These are phyloP conservation scores for Bidens hawaiensis DNA, from an alignment of 140 eudicot species.

Conservation along the genomic window DNA sequence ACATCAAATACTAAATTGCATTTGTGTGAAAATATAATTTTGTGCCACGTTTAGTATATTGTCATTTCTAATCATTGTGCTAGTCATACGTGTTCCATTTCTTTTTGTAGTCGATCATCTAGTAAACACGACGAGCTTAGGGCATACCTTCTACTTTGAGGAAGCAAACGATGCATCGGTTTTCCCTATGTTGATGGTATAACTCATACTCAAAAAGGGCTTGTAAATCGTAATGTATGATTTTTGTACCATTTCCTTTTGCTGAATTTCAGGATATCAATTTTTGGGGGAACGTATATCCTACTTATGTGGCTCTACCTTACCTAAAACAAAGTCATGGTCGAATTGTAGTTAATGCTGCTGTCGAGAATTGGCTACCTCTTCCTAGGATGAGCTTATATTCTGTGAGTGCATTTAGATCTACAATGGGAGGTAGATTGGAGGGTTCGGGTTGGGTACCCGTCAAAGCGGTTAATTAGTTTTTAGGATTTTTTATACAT, in stretches of 20 bases:
- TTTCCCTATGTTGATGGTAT: slow-evolving; percentile 86
- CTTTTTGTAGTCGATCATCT: slow-evolving; percentile 84
- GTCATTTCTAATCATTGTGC: background rate
- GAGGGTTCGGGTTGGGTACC: background rate
- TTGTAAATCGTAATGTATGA: background rate
- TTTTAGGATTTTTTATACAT: background rate
- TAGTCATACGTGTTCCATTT: background rate
- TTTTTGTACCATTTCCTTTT: background rate
- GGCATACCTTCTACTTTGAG: slow-evolving; percentile 96
- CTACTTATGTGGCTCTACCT: slow-evolving; percentile 90
- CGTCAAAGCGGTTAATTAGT: background rate
- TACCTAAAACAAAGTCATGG: slow-evolving; percentile 59
- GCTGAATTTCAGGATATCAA: slow-evolving; percentile 66
- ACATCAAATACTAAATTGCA: background rate
- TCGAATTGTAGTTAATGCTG: slow-evolving; percentile 74
- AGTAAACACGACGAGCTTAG: slow-evolving; percentile 87
- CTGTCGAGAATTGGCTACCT: slow-evolving; percentile 96
- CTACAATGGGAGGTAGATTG: background rate
- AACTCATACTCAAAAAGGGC: slow-evolving; percentile 7
- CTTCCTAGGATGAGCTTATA: slow-evolving; percentile 94
- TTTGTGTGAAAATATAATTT: background rate
- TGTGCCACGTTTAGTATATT: too few relatives aligned
- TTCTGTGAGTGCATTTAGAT: slow-evolving; percentile 50
- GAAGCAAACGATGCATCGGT: slow-evolving; percentile 81
- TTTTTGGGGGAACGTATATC: slow-evolving; percentile 97